Evolutionary conservation across 345 rosid genomes (phyloP).

Genomic region (Eutrema yunnanense): DNA sequence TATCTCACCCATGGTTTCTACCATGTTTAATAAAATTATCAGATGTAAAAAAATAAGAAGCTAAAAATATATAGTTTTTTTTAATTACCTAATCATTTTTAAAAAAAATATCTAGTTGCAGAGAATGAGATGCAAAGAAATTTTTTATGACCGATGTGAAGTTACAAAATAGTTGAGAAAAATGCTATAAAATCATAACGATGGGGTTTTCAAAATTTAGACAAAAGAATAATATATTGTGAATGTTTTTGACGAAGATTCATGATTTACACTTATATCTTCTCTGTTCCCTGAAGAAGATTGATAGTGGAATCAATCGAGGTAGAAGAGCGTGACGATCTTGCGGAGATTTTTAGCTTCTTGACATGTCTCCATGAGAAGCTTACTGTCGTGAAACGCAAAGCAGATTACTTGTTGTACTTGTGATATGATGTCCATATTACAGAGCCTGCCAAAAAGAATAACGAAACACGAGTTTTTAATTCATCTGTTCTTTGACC

Average conservation of each 20-base stretch:
- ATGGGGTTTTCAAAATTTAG: constrained; percentile 8
- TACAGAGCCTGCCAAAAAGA: constrained; percentile 67
- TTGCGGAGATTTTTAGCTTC: constrained; percentile 90
- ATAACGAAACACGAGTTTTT: neutral
- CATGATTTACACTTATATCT: constrained; percentile 20
- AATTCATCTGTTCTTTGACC: no score
- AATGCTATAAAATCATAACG: neutral
- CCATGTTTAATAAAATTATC: no score
- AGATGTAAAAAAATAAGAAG: no score
- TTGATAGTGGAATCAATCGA: constrained; percentile 45
- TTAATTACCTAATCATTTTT: no score
- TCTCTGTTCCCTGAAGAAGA: neutral
- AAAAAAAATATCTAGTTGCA: neutral
- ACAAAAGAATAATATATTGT: constrained; percentile 19
- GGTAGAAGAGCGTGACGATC: constrained; percentile 87
- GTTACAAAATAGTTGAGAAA: neutral
- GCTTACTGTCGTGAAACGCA: constrained; percentile 90
- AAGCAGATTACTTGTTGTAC: constrained; percentile 98
- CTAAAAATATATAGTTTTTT: no score
- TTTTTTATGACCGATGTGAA: neutral
- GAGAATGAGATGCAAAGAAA: neutral
- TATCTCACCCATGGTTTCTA: no score
- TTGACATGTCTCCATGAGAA: constrained; percentile 95
- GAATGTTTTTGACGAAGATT: neutral
- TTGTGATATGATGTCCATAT: constrained; percentile 90